A percentile compares a stretch with the other conserved stretches of the same genome.
phyloP scores from a whole-genome alignment of 176 grass and related monocot genomes.

The Eleusine coracana region DNA sequence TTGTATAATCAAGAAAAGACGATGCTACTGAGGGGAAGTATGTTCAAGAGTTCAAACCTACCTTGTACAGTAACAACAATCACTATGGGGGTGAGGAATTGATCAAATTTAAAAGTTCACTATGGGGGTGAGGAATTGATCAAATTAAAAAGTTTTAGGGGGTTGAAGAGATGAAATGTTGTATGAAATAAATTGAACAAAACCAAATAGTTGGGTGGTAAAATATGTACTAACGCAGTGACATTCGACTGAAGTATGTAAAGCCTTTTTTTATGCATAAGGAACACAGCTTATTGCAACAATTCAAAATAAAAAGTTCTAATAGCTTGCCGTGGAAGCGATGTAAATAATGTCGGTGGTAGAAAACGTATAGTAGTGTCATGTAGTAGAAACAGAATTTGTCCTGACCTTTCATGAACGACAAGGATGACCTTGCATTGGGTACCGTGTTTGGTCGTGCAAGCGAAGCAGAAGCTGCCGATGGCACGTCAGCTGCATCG shows the following conservation, averaged over 20 bases:
- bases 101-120: too few relatives aligned
- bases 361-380: not conserved
- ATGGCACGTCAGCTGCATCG: constrained; percentile 37
- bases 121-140: not conserved
- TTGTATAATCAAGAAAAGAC: not conserved
- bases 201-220: not conserved
- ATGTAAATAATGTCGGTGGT: not conserved
- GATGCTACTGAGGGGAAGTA: not conserved
- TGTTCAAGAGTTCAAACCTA: not conserved
- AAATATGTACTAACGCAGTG: too few relatives aligned
- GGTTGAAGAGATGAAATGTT: not conserved
- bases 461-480: constrained; percentile 33
- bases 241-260: not conserved
- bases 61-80: not conserved
- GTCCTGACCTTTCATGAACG: constrained; percentile 69
- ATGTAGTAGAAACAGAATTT: not conserved
- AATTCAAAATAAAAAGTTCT: not conserved
- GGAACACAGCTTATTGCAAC: too few relatives aligned
- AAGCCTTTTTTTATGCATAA: too few relatives aligned
- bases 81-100: not conserved
- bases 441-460: constrained; percentile 27
- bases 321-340: not conserved
- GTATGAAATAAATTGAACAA: not conserved
- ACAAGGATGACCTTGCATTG: constrained; percentile 69
- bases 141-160: not conserved